Conservation (phyloP, 2,329 filamentous ascomycete species). For the Arthrobotrys sinensis region DNA sequence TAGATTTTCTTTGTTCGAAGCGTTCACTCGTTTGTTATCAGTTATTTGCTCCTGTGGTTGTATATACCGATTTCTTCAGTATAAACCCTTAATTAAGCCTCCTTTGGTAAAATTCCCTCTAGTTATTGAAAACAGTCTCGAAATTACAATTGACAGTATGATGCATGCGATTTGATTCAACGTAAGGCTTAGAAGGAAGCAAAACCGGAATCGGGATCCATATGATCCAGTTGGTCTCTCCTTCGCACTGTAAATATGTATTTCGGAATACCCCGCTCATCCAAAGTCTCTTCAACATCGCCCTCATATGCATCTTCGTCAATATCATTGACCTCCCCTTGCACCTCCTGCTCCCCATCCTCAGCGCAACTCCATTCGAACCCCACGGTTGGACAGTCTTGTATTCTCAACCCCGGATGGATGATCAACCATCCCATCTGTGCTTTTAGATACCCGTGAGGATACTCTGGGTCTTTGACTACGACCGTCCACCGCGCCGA, state of each 20-base stretch:
- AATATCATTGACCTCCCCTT: slow-evolving; percentile 41
- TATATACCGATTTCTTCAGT: neutral
- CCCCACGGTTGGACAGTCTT: slow-evolving; percentile 41
- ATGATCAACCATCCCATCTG: slow-evolving; percentile 44
- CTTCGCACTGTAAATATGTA: slow-evolving; percentile 31
- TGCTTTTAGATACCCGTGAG: slow-evolving; percentile 8
- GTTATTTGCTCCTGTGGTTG: neutral
- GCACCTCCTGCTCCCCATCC: slow-evolving; percentile 36
- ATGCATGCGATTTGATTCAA: neutral
- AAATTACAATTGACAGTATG: neutral
- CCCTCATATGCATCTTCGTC: slow-evolving; percentile 32
- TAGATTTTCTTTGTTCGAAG: slow-evolving; percentile 21
- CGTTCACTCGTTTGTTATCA: neutral
- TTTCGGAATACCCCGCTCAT: slow-evolving; percentile 32
- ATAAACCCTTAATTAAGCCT: neutral
- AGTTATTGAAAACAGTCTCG: neutral
- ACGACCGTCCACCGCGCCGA: slow-evolving; percentile 17
- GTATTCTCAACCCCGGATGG: slow-evolving; percentile 5
- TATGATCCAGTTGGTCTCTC: neutral
- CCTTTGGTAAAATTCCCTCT: neutral
- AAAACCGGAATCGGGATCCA: neutral
- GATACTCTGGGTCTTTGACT: slow-evolving; percentile 6
- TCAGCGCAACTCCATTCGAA: slow-evolving; percentile 39
- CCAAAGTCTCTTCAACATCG: slow-evolving; percentile 16
- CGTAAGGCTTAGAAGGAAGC: neutral